phyloP scores from a whole-genome alignment of 176 grass and related monocot genomes.

The Poa annua region DNA sequence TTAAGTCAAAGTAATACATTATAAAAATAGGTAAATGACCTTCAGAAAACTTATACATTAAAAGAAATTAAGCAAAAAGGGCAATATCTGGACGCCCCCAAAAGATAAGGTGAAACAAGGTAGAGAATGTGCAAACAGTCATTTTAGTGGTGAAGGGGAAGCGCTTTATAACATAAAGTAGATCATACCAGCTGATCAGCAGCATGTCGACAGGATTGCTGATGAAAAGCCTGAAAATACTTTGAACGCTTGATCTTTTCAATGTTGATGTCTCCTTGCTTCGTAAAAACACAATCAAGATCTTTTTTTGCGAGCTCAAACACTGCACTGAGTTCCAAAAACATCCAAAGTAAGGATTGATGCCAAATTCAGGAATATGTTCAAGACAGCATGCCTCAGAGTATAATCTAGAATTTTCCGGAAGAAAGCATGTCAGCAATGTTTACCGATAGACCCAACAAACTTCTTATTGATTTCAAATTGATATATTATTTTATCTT shows the following conservation, averaged over 20 bases:
- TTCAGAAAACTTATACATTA: slow-evolving; percentile 5
- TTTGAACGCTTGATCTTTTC: slow-evolving; percentile 82
- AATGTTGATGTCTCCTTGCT: slow-evolving; percentile 57
- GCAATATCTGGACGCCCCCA: not conserved
- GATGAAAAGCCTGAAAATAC: slow-evolving; percentile 66
- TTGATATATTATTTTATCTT: slow-evolving; percentile 3
- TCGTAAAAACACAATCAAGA: slow-evolving; percentile 59
- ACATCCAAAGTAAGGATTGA: slow-evolving; percentile 35
- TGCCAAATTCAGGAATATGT: slow-evolving; percentile 3
- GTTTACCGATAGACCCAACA: not conserved
- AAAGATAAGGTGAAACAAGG: slow-evolving; percentile 2
- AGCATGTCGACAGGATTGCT: slow-evolving; percentile 56
- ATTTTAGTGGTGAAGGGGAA: slow-evolving; percentile 6
- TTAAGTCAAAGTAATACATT: slow-evolving; percentile 2
- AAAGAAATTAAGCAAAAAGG: slow-evolving; percentile 23
- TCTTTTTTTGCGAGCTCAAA: slow-evolving; percentile 78
- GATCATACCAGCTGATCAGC: slow-evolving; percentile 54
- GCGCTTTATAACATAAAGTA: slow-evolving; percentile 33
- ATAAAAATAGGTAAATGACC: not conserved
- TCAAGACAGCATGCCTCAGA: slow-evolving; percentile 19
- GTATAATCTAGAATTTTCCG: slow-evolving; percentile 5
- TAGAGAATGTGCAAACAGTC: not conserved
- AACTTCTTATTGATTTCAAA: not conserved
- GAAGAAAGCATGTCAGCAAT: not conserved
- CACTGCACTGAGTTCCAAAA: slow-evolving; percentile 60